Evolutionary conservation across 352 stramenopile genomes (phyloP), one percentile per base, ranked within the genome.

Genomic region (Phytophthora capsici): DNA sequence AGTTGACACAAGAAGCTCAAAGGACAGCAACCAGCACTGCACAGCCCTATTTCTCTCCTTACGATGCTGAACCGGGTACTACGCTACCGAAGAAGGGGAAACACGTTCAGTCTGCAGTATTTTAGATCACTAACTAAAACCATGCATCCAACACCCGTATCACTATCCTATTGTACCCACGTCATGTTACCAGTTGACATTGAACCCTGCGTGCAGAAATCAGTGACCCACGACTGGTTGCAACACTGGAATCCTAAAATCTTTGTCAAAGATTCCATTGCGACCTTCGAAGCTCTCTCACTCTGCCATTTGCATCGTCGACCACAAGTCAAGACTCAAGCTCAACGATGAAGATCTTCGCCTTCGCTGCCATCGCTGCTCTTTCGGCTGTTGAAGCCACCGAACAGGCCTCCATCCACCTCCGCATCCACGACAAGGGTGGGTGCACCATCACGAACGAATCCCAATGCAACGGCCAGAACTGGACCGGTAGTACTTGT

Each of bases 41-140:
- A 2, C 78, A 90, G 55, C 64, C 75, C 17, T 94, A 91, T 52
- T 81, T 73, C 40, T 94, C 84, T 2, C 83, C 84, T 13, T 94
- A 94, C 41, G 86, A 92, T 44, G 74, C 81, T 53, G 58, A 83
- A 8, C 70, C 80, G 9, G 71, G 57, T 32, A 6, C 22, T 6
- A 76, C 83, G 17, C 74, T 78, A 1, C 57, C 78, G 19, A 91
- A 88, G 61, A 82, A 85, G 51, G 77, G 71, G 57, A 78, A 80
- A 10, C 70, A 78, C 22, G 53, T 67, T 25, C 65, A 72, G 22
- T 78, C 69, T 23, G 65, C 69, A 51, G 69, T 75, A 3, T 75
- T 72, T 26, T 76, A 73, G 56, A n/a, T n/a, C n/a, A n/a, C n/a
- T n/a, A n/a, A n/a, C n/a, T n/a, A n/a, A n/a, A n/a, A n/a, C n/a